Conservation (phyloP, 2,329 filamentous ascomycete genomes). For the Ceratocystis diversiconidia region DNA sequence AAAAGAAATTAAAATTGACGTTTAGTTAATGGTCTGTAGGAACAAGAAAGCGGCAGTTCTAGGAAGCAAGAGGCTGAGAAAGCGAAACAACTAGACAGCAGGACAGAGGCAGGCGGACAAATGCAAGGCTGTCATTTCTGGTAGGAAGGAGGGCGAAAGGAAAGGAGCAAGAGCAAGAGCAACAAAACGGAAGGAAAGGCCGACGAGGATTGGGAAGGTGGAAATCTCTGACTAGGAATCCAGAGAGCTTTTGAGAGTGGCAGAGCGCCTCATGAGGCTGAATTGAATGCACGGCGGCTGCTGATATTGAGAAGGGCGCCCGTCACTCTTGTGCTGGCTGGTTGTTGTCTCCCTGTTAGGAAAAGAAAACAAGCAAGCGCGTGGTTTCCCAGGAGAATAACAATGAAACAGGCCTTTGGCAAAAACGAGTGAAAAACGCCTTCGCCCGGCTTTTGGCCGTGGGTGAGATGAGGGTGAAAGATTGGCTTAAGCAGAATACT, state of each 20-base stretch:
- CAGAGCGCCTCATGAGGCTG: neutral
- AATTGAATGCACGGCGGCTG: neutral
- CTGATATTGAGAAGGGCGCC: neutral
- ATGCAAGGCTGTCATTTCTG: neutral
- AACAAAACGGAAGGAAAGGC: neutral
- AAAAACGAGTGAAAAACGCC: neutral
- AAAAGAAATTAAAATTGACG: neutral
- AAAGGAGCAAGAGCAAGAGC: neutral
- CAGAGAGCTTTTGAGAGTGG: neutral
- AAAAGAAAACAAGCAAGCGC: neutral
- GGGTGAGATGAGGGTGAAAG: neutral
- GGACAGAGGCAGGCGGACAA: neutral
- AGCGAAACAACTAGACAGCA: neutral
- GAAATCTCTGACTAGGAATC: too few relatives aligned
- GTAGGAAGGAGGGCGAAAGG: neutral
- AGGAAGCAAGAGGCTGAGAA: neutral
- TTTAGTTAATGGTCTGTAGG: neutral
- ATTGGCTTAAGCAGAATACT: too few relatives aligned
- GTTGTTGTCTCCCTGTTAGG: neutral
- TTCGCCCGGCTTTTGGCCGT: neutral
- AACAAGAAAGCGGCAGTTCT: neutral
- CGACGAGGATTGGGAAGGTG: neutral
- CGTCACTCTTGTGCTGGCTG: neutral
- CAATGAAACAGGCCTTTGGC: neutral
- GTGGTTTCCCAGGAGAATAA: conserved; percentile 11